These are phyloP conservation scores for Asterophora parasitica DNA, from an alignment of 768 basidiomycete genomes.

Conservation along the genomic window DNA sequence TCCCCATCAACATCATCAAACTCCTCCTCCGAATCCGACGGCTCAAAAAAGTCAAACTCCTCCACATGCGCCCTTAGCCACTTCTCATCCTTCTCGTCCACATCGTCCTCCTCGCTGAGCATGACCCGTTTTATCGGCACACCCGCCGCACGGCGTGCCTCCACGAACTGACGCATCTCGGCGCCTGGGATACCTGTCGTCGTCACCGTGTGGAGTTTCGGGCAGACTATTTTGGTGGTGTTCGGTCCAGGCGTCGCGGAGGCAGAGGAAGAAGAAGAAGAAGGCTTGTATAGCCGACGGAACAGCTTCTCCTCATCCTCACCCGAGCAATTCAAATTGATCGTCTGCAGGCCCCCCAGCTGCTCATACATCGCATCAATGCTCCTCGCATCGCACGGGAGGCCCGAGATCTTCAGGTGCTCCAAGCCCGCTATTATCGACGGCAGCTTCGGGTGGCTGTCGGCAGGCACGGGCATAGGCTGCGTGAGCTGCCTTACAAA, in stretches of 20 bases:
- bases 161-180: constrained; percentile 41
- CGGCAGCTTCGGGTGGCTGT: constrained; percentile 24
- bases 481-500: constrained; percentile 41
- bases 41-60: constrained; percentile 51
- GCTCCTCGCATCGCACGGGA: constrained; percentile 36
- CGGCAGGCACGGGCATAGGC: constrained; percentile 22
- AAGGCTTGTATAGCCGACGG: constrained; percentile 14
- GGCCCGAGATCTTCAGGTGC: constrained; percentile 46
- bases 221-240: constrained; percentile 41
- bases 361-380: constrained; percentile 39
- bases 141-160: constrained; percentile 35
- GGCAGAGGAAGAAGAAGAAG: no score
- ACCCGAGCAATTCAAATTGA: constrained; percentile 31
- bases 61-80: constrained; percentile 53
- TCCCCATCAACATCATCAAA: constrained; percentile 15
- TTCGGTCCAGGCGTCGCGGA: no score
- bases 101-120: constrained; percentile 40
- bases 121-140: constrained; percentile 42
- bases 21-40: constrained; percentile 45
- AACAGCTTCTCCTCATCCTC: constrained; percentile 30
- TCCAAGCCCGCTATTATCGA: constrained; percentile 46
- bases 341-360: constrained; percentile 39
- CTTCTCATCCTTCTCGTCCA: constrained; percentile 36
- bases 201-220: constrained; percentile 44
- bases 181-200: constrained; percentile 39